A percentile compares a stretch with the other conserved stretches of the same genome.
phyloP scores from a whole-genome alignment of 441 rosid genomes.

The Theobroma grandiflorum region DNA sequence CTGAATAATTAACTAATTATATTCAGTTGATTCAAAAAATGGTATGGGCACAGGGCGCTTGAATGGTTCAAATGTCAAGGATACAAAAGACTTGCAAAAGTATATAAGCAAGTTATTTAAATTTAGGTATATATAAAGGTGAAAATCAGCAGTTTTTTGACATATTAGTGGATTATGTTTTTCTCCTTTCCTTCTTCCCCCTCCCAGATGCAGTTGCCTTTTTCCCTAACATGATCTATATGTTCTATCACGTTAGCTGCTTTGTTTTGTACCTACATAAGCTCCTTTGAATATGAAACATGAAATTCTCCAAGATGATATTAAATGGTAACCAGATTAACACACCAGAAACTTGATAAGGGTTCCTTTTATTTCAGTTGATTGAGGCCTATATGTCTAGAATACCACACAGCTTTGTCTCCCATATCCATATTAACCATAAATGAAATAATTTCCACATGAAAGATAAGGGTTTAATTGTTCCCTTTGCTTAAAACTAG shows the following conservation, averaged over 20 bases:
- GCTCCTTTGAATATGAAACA: no score
- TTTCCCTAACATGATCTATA: background rate
- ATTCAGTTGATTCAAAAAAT: background rate
- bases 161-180: background rate
- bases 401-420: no score
- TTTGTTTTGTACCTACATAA: no score
- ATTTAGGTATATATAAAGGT: background rate
- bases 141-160: background rate
- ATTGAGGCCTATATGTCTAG: no score
- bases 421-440: no score
- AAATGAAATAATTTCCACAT: no score
- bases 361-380: no score
- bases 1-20: background rate
- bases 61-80: background rate
- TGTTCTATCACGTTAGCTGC: no score
- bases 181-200: background rate
- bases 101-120: background rate
- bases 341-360: no score
- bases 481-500: background rate
- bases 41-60: background rate
- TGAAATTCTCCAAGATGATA: no score
- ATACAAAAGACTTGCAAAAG: background rate
- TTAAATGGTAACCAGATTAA: no score
- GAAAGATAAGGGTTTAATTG: background rate
- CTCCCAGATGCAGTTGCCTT: no score